Evolutionary conservation across 805 yeast species (phyloP).

Genomic region (Teunomyces aglyptinius): DNA sequence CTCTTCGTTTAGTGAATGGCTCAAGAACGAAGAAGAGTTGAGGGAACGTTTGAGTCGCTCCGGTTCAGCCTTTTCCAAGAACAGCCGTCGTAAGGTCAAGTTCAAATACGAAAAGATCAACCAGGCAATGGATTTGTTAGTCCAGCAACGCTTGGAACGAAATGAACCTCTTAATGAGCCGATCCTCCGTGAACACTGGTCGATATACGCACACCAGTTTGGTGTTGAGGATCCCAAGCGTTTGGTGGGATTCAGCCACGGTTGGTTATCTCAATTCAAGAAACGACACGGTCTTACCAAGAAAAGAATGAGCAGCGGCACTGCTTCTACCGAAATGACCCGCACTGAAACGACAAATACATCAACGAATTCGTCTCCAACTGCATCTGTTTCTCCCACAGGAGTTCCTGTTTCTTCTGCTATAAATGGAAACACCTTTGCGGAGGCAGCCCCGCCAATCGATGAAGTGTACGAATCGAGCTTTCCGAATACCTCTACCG

Average conservation of each 20-base stretch:
- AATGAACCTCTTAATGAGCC: slow-evolving; percentile 55
- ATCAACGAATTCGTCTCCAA: slow-evolving; percentile 2
- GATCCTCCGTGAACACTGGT: slow-evolving; percentile 55
- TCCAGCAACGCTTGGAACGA: slow-evolving; percentile 41
- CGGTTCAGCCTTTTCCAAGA: slow-evolving; percentile 22
- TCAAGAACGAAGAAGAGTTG: slow-evolving; percentile 51
- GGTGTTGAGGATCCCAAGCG: slow-evolving; percentile 64
- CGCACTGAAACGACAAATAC: background rate
- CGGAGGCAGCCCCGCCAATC: background rate
- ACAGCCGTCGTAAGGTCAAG: slow-evolving; percentile 45
- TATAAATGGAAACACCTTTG: background rate
- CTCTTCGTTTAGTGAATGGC: slow-evolving; percentile 60
- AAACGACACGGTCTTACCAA: slow-evolving; percentile 52
- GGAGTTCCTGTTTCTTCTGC: slow-evolving; percentile 5
- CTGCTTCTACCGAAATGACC: background rate
- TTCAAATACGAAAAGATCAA: slow-evolving; percentile 59
- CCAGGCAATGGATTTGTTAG: slow-evolving; percentile 56
- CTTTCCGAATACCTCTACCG: slow-evolving; percentile 6
- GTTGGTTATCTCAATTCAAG: slow-evolving; percentile 62
- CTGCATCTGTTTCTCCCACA: slow-evolving; percentile 6
- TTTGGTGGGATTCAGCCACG: slow-evolving; percentile 54
- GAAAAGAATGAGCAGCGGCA: slow-evolving; percentile 25
- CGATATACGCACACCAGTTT: slow-evolving; percentile 49
- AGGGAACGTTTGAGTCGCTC: slow-evolving; percentile 43
- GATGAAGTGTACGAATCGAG: slow-evolving; percentile 16